These are phyloP conservation scores for Globisporangium cederbergense DNA, from an alignment of 352 stramenopile genomes.

Conservation along the genomic window DNA sequence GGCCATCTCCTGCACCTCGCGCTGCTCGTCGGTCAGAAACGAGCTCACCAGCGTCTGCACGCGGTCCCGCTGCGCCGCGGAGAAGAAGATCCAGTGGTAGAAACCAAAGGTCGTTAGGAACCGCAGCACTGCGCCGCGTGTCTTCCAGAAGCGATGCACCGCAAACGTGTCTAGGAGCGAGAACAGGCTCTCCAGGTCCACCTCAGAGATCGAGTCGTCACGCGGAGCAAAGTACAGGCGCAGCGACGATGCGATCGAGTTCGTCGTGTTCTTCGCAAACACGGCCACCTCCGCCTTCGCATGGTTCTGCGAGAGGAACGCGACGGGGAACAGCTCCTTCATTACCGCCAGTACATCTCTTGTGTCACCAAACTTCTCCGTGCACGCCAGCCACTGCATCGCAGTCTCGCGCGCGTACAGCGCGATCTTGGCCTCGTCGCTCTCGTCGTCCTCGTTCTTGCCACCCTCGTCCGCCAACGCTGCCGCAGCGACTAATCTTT, in stretches of 20 bases:
- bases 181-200: constrained; percentile 29
- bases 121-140: constrained; percentile 58
- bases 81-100: constrained; percentile 69
- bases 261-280: constrained; percentile 55
- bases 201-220: not conserved
- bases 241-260: constrained; percentile 55
- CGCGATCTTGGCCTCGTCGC: constrained; percentile 16
- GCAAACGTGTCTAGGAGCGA: constrained; percentile 40
- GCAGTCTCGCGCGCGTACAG: constrained; percentile 62
- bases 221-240: constrained; percentile 32
- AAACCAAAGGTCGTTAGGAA: constrained; percentile 76
- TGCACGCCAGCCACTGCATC: constrained; percentile 63
- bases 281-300: constrained; percentile 66
- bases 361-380: constrained; percentile 47
- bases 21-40: constrained; percentile 66
- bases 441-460: constrained; percentile 10
- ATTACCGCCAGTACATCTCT: constrained; percentile 41
- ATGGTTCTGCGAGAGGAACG: constrained; percentile 63
- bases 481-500: constrained; percentile 10
- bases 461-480: constrained; percentile 8
- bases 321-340: constrained; percentile 51
- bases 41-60: constrained; percentile 48
- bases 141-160: constrained; percentile 55
- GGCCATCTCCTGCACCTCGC: constrained; percentile 78
- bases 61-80: constrained; percentile 30